These are phyloP conservation scores for Orbilia oligospora DNA, from an alignment of 2,329 filamentous ascomycete genomes.

Conservation along the genomic window DNA sequence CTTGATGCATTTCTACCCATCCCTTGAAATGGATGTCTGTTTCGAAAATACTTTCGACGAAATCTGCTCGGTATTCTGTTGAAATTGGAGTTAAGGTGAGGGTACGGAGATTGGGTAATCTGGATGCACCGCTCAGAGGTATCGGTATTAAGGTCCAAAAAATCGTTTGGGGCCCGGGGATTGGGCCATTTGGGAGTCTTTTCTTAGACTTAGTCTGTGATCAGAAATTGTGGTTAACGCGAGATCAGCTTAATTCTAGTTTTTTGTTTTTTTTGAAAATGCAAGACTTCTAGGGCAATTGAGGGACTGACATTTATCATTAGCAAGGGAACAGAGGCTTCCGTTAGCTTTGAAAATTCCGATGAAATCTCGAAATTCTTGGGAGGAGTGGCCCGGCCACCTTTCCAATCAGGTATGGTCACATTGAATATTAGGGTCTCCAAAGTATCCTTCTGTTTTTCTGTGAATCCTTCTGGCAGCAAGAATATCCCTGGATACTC, in stretches of 20 bases:
- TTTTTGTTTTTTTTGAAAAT: no score
- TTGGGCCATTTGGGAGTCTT: not conserved
- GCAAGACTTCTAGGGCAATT: not conserved
- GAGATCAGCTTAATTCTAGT: no score
- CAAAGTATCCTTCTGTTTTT: constrained; percentile 23
- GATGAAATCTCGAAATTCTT: not conserved
- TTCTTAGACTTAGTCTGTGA: not conserved
- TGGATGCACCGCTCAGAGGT: not conserved
- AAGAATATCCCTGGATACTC: constrained; percentile 7
- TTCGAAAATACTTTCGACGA: not conserved
- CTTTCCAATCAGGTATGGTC: not conserved
- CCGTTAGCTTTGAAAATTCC: not conserved
- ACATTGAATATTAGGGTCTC: constrained; percentile 9
- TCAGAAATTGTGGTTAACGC: not conserved
- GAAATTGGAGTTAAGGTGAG: not conserved
- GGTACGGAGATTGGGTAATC: not conserved
- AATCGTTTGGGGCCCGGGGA: not conserved
- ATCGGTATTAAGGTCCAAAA: not conserved
- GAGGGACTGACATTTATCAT: not conserved
- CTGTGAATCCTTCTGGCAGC: not conserved
- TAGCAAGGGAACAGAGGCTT: not conserved
- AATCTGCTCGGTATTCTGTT: not conserved
- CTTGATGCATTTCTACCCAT: not conserved
- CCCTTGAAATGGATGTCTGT: not conserved
- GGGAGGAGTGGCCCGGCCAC: no score